Conservation (phyloP, 2,329 filamentous ascomycete genomes). For the Fusarium subtropicale region DNA sequence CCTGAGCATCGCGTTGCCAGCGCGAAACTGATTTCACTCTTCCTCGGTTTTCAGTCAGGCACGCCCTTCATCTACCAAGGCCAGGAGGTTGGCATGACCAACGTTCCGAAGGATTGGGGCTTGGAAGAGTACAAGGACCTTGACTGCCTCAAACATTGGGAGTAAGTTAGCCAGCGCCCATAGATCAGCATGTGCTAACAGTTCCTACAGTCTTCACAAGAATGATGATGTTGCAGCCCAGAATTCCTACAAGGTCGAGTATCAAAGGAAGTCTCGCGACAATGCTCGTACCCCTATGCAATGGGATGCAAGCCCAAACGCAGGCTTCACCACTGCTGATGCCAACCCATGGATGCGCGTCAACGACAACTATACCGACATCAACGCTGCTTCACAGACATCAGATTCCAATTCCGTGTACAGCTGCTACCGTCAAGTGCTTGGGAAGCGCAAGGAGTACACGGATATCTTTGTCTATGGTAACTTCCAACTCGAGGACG, state of each 20-base stretch:
- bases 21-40: slow-evolving; percentile 70
- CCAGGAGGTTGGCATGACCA: slow-evolving; percentile 75
- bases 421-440: slow-evolving; percentile 69
- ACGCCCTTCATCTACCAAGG: slow-evolving; percentile 77
- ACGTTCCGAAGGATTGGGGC: slow-evolving; percentile 69
- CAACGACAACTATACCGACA: slow-evolving; percentile 69
- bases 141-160: slow-evolving; percentile 66
- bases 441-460: slow-evolving; percentile 70
- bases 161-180: slow-evolving; percentile 46
- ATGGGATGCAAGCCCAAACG: slow-evolving; percentile 71
- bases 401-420: slow-evolving; percentile 64
- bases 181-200: slow-evolving; percentile 2
- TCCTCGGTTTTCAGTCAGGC: slow-evolving; percentile 68
- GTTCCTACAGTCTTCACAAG: slow-evolving; percentile 50
- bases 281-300: slow-evolving; percentile 79
- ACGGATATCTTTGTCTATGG: slow-evolving; percentile 76
- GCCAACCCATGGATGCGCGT: slow-evolving; percentile 76
- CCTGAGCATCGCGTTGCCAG: slow-evolving; percentile 61
- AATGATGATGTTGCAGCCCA: slow-evolving; percentile 55
- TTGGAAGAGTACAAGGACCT: slow-evolving; percentile 78
- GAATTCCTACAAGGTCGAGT: slow-evolving; percentile 55
- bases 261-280: slow-evolving; percentile 72
- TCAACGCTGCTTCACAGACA: slow-evolving; percentile 71
- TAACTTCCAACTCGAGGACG: slow-evolving; percentile 57
- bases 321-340: slow-evolving; percentile 69